These are phyloP conservation scores for Medicago ruthenica DNA, from an alignment of 306 rosid genomes.

Conservation along the genomic window DNA sequence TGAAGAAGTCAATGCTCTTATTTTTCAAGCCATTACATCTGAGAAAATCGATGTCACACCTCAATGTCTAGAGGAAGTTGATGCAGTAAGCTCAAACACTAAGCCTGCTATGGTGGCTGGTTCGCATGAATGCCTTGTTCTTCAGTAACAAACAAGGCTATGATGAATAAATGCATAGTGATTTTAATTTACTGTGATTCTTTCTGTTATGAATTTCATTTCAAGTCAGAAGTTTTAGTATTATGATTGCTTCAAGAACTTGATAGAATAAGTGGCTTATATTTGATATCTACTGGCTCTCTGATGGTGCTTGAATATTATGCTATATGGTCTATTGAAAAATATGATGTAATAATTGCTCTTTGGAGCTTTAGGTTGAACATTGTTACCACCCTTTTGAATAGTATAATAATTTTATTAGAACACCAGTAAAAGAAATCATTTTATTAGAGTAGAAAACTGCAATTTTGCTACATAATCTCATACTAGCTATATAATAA, in stretches of 20 bases:
- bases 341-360: constrained; percentile 22
- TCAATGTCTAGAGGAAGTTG: constrained; percentile 46
- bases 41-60: constrained; percentile 33
- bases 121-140: constrained; percentile 73
- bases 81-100: constrained; percentile 45
- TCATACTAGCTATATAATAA: neutral
- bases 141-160: constrained; percentile 46
- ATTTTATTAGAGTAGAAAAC: neutral
- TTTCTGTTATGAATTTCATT: constrained; percentile 28
- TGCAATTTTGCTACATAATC: neutral
- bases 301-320: constrained; percentile 18
- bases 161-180: constrained; percentile 37
- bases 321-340: constrained; percentile 41
- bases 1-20: constrained; percentile 78
- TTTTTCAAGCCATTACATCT: constrained; percentile 69
- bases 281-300: constrained; percentile 38
- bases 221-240: constrained; percentile 34
- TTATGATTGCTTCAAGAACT: constrained; percentile 36
- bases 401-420: neutral
- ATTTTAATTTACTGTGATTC: neutral
- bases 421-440: too few species aligned
- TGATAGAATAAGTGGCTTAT: constrained; percentile 39
- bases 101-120: constrained; percentile 51
- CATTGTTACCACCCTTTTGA: neutral
- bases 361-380: constrained; percentile 30